phyloP scores from a whole-genome alignment of 495 filamentous ascomycete species.

The Pyrenula massariospora region DNA sequence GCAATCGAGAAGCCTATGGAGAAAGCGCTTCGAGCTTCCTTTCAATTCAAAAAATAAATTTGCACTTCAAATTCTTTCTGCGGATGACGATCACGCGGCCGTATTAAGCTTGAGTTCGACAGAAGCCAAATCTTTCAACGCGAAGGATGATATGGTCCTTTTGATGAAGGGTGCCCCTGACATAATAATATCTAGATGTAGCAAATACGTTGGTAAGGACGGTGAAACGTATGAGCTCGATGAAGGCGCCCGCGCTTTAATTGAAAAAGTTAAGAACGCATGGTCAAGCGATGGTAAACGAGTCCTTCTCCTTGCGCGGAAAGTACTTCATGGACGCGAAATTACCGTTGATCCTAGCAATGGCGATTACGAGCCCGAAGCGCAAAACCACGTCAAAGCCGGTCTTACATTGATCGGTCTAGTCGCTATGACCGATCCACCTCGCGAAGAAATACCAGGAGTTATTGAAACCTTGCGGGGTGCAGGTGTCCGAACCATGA shows the following conservation, averaged over 20 bases:
- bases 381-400: conserved; percentile 29
- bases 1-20: conserved; percentile 37
- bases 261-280: conserved; percentile 43
- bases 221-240: conserved; percentile 33
- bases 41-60: conserved; percentile 76
- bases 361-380: conserved; percentile 38
- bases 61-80: not conserved
- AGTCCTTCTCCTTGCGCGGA: conserved; percentile 53
- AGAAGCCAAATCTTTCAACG: conserved; percentile 1
- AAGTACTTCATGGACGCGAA: conserved; percentile 27
- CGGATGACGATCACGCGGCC: not conserved
- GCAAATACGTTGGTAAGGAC: conserved; percentile 30
- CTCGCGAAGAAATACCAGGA: conserved; percentile 49
- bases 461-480: conserved; percentile 45
- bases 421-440: conserved; percentile 56
- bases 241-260: conserved; percentile 14
- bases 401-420: conserved; percentile 46
- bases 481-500: conserved; percentile 54
- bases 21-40: conserved; percentile 49
- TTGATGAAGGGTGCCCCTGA: conserved; percentile 58
- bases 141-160: conserved; percentile 19
- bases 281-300: conserved; percentile 55
- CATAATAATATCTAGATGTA: conserved; percentile 45
- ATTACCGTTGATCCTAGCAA: conserved; percentile 21
- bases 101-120: not conserved